Percentiles rank a stretch among this genome's conserved stretches.
Evolutionary conservation across 257 asterid genomes (phyloP).

Genomic region (Galeopsis tetrahit): DNA sequence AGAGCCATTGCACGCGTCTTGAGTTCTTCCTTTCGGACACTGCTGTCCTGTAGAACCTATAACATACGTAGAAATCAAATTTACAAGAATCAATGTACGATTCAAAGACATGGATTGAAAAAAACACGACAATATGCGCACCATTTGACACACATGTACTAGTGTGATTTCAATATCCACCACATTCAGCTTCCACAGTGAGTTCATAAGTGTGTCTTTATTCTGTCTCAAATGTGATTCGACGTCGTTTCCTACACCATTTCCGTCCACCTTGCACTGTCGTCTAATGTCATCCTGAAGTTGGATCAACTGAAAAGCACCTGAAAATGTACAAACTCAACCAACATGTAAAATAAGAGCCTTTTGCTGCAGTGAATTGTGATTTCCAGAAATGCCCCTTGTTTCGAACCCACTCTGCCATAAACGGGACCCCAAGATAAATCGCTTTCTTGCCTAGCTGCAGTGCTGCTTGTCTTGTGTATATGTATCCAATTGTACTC

Average conservation of each 20-base stretch:
- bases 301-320: conserved; percentile 95
- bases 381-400: conserved; percentile 91
- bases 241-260: conserved; percentile 60
- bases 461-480: conserved; percentile 75
- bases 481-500: conserved; percentile 79
- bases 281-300: conserved; percentile 81
- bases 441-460: conserved; percentile 75
- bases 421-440: conserved; percentile 55
- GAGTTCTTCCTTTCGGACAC: conserved; percentile 59
- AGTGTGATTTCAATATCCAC: conserved; percentile 89
- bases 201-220: conserved; percentile 71
- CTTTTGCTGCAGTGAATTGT: conserved; percentile 86
- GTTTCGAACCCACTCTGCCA: conserved; percentile 83
- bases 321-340: conserved; percentile 37
- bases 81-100: not conserved
- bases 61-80: not conserved
- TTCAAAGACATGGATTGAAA: too few relatives aligned
- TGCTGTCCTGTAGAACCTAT: conserved; percentile 79
- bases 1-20: conserved; percentile 69
- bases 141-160: conserved; percentile 86
- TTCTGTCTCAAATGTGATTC: conserved; percentile 75
- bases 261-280: conserved; percentile 66
- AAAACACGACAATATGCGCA: conserved; percentile 22
- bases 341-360: conserved; percentile 17
- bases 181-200: conserved; percentile 90